Percentiles rank a stretch among this genome's conserved stretches.
Evolutionary conservation across 176 grass and related monocot species (phyloP).

Genomic region (Aegilops umbellulata): DNA sequence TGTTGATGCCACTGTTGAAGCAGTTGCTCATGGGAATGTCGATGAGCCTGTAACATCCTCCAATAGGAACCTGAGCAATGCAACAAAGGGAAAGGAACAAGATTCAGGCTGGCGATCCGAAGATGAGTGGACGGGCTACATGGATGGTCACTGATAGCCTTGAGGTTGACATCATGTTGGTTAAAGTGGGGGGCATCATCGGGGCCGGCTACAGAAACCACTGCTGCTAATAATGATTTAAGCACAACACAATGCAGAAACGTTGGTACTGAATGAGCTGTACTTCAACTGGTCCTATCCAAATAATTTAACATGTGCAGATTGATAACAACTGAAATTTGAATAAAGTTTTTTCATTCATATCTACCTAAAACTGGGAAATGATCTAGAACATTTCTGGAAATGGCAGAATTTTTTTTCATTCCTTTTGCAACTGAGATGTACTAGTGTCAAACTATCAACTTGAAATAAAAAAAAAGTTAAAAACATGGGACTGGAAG

Average conservation of each 20-base stretch:
- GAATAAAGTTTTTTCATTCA: not conserved
- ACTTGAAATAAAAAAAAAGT: not conserved
- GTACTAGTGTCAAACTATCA: not conserved
- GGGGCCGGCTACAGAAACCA: not conserved
- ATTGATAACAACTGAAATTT: not conserved
- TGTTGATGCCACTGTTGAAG: slow-evolving; percentile 76
- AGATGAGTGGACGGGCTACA: slow-evolving; percentile 9
- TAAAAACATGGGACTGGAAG: not conserved
- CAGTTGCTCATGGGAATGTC: slow-evolving; percentile 84
- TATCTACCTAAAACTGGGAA: not conserved
- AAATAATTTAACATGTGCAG: not conserved
- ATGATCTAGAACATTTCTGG: not conserved
- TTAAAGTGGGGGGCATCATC: slow-evolving; percentile 23
- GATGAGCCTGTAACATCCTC: slow-evolving; percentile 75
- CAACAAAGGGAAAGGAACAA: slow-evolving; percentile 28
- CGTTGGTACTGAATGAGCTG: slow-evolving; percentile 7
- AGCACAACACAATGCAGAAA: not conserved
- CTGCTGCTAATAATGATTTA: slow-evolving; percentile 5
- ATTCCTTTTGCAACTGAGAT: not conserved
- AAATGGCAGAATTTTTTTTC: not conserved
- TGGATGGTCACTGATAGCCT: slow-evolving; percentile 23
- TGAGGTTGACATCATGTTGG: slow-evolving; percentile 30
- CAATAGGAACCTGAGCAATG: slow-evolving; percentile 59
- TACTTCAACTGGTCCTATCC: slow-evolving; percentile 1
- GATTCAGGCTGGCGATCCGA: slow-evolving; percentile 13